A percentile compares a stretch with the other conserved stretches of the same genome.
Evolutionary conservation across 495 filamentous ascomycete genomes (phyloP).

Genomic region (Pyrenula massariospora): DNA sequence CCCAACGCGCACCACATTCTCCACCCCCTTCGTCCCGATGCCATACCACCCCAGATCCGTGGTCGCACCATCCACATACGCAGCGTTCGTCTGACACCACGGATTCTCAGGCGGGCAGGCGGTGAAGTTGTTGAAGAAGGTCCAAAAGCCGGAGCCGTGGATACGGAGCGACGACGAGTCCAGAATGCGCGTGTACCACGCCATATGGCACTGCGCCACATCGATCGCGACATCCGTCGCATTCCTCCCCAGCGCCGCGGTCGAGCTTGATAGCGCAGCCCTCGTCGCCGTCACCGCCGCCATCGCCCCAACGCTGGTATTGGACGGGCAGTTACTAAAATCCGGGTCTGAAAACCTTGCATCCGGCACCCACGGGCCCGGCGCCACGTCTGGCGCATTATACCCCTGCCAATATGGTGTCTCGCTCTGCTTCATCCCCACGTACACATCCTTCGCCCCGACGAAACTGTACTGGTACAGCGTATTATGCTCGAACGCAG

Average conservation of each 20-base stretch:
- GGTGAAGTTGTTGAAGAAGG: conserved; percentile 34
- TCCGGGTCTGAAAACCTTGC: conserved; percentile 27
- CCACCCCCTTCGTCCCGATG: conserved; percentile 26
- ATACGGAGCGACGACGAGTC: conserved; percentile 36
- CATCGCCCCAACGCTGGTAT: not conserved
- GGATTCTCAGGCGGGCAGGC: conserved; percentile 14
- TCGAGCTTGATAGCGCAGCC: not conserved
- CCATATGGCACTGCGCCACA: conserved; percentile 29
- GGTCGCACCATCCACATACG: conserved; percentile 18
- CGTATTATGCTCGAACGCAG: conserved; percentile 62
- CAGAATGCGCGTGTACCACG: conserved; percentile 23
- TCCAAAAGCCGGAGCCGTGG: conserved; percentile 42
- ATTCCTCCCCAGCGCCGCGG: not conserved
- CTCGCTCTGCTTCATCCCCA: conserved; percentile 74
- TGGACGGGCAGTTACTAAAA: conserved; percentile 19
- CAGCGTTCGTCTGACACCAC: conserved; percentile 32
- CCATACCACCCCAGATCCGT: conserved; percentile 26
- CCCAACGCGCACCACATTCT: conserved; percentile 24
- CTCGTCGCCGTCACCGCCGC: not conserved
- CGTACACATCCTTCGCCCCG: conserved; percentile 57
- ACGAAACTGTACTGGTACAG: conserved; percentile 76
- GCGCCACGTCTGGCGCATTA: conserved; percentile 21
- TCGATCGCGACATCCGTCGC: not conserved
- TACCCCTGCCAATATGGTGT: conserved; percentile 62
- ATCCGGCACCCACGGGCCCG: conserved; percentile 28